Evolutionary conservation across 2,329 filamentous ascomycete genomes (phyloP).

Genomic region (Colletotrichum endophyticum): DNA sequence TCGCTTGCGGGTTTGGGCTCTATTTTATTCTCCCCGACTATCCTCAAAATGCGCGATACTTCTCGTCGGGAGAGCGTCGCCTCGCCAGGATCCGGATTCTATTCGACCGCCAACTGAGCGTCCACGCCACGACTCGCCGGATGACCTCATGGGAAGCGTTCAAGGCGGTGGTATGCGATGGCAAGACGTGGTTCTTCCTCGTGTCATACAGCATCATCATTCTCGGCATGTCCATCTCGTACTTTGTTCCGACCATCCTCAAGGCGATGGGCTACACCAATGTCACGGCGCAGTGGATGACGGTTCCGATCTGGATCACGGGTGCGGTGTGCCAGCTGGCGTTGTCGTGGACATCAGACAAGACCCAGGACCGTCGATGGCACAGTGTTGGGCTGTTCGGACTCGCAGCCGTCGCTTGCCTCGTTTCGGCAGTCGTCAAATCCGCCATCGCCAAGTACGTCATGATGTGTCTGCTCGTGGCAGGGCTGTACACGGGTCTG

Average conservation of each 20-base stretch:
- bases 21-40: background rate
- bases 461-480: slow-evolving; percentile 19
- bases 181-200: background rate
- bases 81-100: background rate
- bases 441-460: background rate
- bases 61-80: background rate
- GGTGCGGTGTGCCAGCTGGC: background rate
- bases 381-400: background rate
- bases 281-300: background rate
- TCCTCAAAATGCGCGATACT: background rate
- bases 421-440: background rate
- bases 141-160: background rate
- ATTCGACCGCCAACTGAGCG: background rate
- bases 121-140: background rate
- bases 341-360: background rate
- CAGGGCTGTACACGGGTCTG: slow-evolving; percentile 16
- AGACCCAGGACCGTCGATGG: background rate
- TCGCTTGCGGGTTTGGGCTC: background rate
- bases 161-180: background rate
- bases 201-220: background rate
- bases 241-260: background rate
- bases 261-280: background rate
- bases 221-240: background rate
- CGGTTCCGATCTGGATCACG: background rate
- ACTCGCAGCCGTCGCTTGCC: background rate